Evolutionary conservation across 1,284 basidiomycete genomes (phyloP), one percentile per base, ranked within the genome.

Genomic region (Cutaneotrichosporon sp.): DNA sequence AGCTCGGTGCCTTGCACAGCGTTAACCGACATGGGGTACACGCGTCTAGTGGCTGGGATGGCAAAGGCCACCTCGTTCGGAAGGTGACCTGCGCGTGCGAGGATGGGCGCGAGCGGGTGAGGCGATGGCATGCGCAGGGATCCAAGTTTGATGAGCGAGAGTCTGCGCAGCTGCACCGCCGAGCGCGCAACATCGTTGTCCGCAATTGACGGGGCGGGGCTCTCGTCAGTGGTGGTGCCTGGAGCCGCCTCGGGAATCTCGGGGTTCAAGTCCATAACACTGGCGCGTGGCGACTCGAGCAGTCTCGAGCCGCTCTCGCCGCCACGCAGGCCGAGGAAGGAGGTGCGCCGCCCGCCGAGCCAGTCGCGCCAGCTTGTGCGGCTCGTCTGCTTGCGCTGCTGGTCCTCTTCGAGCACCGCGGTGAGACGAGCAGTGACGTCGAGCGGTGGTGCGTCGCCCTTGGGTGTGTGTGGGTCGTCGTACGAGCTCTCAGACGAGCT

Each of bases 1-100:
- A 67, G 54, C 43, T 61, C 60, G n/a, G 57, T 55, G 17, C 43
- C 44, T 4, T 36, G 21, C 35, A 46, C 41, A 4, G 30, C 38
- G 51, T 73, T 73, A 55, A 71, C 67, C 15, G 64, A 67, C 40
- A 58, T 54, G 1, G 71, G 71, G 55, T 66, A 73, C n/a, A 68
- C 64, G 12, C 66, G 60, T 51, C 62, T 58, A 13, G 66, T 63
- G 10, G 67, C 55, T 18, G 64, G 66, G 39, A 73, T 65, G 0
- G 68, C 65, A 39, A 62, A 60, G 7, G 70, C 69, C 9, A 73
- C 64, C 56, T 71, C 71, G 47, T 68, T 62, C 1, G 69, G 69
- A 1, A 73, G 65, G 48, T 64, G 61, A 38, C 54, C 61, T 46
- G 63, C 54, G 21, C 67, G 60, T 3, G 54, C 44, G 21, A 73